phyloP scores from a whole-genome alignment of 2,329 filamentous ascomycete species.

The Sclerotinia trifoliorum region DNA sequence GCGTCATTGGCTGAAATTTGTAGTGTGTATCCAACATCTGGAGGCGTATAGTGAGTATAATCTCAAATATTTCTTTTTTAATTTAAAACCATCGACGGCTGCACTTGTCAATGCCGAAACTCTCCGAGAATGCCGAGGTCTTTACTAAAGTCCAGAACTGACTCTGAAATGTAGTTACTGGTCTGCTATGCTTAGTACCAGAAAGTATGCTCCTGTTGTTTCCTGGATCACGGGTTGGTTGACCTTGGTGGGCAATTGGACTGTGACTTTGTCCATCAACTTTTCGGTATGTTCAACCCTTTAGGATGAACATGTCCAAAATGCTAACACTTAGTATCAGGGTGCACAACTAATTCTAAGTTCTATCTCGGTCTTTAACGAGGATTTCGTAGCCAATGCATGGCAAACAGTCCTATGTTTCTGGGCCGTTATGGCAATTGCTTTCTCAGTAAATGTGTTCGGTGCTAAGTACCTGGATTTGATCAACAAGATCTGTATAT shows the following conservation, averaged over 20 bases:
- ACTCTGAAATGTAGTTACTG: slow-evolving; percentile 48
- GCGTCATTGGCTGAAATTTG: slow-evolving; percentile 68
- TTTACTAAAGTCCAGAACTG: slow-evolving; percentile 3
- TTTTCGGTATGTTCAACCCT: slow-evolving; percentile 18
- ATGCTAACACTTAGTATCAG: slow-evolving; percentile 45
- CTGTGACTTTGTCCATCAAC: slow-evolving; percentile 55
- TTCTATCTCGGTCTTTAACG: slow-evolving; percentile 68
- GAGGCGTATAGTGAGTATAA: slow-evolving; percentile 55
- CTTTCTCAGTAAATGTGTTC: slow-evolving; percentile 64
- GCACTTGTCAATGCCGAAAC: slow-evolving; percentile 6
- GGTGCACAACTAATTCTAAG: slow-evolving; percentile 62
- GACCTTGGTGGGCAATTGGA: slow-evolving; percentile 73
- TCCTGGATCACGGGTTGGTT: slow-evolving; percentile 71
- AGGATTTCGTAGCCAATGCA: slow-evolving; percentile 63
- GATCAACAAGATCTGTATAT: slow-evolving; percentile 72
- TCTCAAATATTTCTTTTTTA: background rate
- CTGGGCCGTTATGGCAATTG: slow-evolving; percentile 68
- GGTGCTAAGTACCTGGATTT: slow-evolving; percentile 59
- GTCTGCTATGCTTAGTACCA: slow-evolving; percentile 66
- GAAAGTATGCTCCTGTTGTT: slow-evolving; percentile 63
- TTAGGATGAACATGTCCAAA: background rate
- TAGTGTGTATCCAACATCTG: slow-evolving; percentile 66
- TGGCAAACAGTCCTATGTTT: slow-evolving; percentile 72
- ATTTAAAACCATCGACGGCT: background rate
- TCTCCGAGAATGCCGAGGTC: slow-evolving; percentile 1